Evolutionary conservation across 1,284 basidiomycete species (phyloP), one percentile per base, ranked within the genome.

Genomic region (Paramarasmius palmivorus): DNA sequence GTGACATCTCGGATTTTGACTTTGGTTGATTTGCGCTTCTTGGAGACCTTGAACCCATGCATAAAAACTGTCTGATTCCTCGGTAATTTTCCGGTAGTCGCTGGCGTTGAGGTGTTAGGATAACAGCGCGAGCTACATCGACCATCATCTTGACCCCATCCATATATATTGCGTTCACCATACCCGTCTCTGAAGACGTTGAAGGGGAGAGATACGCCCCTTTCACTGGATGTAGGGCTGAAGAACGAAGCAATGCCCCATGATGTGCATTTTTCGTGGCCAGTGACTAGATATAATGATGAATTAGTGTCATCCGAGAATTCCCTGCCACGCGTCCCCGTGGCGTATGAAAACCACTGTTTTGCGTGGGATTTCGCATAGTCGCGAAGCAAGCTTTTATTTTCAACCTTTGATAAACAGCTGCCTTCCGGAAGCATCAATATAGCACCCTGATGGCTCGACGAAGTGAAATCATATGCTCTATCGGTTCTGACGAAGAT

Each of bases 231-330:
- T 32, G 12, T 12, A 6, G 29, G 7, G 12, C 12, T 32, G 29
- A 6, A 32, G 29, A 32, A 32, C 12, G 29, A 32, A 32, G 56
- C 53, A 22, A 52, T 50, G 17, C 53, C 53, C 37, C 50, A 57
- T 25, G 53, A 50, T 15, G 56, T 25, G 36, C 53, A 35, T 37
- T 51, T 52, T 41, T 52, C 53, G 38, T 41, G 52, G 23, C 53
- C 56, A 39, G 56, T 55, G 34, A 54, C 49, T 14, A 57, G 35
- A 22, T 57, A 57, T 39, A 57, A 44, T 6, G 56, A 57, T 25
- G 44, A 23, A 29, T 52, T 49, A 32, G 12, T 32, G 12, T 12
- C 29, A 6, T 6, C 6, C 23, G 49, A 29, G 14, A 35, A 34
- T 17, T 55, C 49, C 23, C 44, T 40, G n/a, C 53, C 53, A 12